These are phyloP conservation scores for Cladosporium sphaerospermum DNA, from an alignment of 2,329 filamentous ascomycete species.

Conservation along the genomic window DNA sequence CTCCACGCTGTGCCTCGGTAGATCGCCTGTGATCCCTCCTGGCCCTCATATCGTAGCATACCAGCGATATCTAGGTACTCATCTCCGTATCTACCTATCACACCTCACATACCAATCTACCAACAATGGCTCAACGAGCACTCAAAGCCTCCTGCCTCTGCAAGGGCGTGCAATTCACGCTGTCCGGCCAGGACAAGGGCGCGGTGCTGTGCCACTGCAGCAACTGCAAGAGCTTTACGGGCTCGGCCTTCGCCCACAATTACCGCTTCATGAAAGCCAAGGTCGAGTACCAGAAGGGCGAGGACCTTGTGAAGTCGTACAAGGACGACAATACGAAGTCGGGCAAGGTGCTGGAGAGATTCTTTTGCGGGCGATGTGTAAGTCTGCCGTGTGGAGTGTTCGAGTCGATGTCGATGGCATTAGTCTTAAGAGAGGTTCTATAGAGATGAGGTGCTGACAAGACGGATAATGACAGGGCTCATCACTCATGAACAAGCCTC, in stretches of 20 bases:
- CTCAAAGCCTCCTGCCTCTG: constrained; percentile 23
- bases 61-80: no score
- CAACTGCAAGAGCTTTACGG: constrained; percentile 21
- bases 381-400: constrained; percentile 1
- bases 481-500: constrained; percentile 3
- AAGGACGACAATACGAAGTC: constrained; percentile 23
- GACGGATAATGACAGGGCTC: neutral
- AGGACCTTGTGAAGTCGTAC: constrained; percentile 20
- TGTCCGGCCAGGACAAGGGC: constrained; percentile 25
- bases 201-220: constrained; percentile 27
- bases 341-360: constrained; percentile 20
- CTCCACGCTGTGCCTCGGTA: no score
- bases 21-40: no score
- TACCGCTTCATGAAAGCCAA: constrained; percentile 23
- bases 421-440: no score
- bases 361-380: constrained; percentile 27
- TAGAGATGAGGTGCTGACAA: neutral
- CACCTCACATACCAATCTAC: neutral
- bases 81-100: no score
- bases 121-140: neutral
- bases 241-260: constrained; percentile 27
- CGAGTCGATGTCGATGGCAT: neutral
- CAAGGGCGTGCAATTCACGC: constrained; percentile 18
- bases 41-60: no score
- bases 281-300: constrained; percentile 21